phyloP scores from a whole-genome alignment of 2,329 filamentous ascomycete species.

The Hypoxylon sp. region DNA sequence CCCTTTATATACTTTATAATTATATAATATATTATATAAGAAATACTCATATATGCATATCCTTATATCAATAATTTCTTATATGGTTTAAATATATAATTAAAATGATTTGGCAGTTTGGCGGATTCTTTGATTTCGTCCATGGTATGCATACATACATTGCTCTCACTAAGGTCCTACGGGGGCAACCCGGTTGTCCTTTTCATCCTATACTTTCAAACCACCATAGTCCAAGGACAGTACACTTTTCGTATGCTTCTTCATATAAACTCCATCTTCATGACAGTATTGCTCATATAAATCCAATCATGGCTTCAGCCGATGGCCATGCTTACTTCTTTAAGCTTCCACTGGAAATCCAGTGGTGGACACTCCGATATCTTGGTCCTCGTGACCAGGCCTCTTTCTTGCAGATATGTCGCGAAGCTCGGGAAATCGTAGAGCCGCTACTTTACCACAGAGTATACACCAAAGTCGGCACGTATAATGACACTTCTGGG shows the following conservation, averaged over 20 bases:
- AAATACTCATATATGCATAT: too few relatives aligned
- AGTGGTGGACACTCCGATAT: constrained; percentile 40
- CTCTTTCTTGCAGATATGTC: constrained; percentile 30
- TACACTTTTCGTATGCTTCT: constrained; percentile 9
- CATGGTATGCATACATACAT: constrained; percentile 31
- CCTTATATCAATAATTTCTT: too few relatives aligned
- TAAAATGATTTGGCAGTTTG: too few relatives aligned
- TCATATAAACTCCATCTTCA: constrained; percentile 8
- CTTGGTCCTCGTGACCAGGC: constrained; percentile 30
- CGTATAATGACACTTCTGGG: constrained; percentile 26
- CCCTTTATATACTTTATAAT: too few relatives aligned
- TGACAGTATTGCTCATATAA: background rate
- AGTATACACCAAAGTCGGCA: constrained; percentile 28
- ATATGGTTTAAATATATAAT: too few relatives aligned
- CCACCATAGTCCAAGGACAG: constrained; percentile 6
- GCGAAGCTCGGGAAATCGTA: constrained; percentile 22
- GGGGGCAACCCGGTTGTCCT: constrained; percentile 33
- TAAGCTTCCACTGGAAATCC: constrained; percentile 36
- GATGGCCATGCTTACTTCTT: constrained; percentile 21
- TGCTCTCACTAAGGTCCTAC: constrained; percentile 31
- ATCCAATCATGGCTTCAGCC: constrained; percentile 20
- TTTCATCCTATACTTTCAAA: constrained; percentile 27
- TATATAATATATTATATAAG: too few relatives aligned
- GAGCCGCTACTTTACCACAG: constrained; percentile 37
- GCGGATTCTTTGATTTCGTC: too few relatives aligned